Evolutionary conservation across 441 rosid genomes (phyloP).

Genomic region (Pelargonium citronellum): DNA sequence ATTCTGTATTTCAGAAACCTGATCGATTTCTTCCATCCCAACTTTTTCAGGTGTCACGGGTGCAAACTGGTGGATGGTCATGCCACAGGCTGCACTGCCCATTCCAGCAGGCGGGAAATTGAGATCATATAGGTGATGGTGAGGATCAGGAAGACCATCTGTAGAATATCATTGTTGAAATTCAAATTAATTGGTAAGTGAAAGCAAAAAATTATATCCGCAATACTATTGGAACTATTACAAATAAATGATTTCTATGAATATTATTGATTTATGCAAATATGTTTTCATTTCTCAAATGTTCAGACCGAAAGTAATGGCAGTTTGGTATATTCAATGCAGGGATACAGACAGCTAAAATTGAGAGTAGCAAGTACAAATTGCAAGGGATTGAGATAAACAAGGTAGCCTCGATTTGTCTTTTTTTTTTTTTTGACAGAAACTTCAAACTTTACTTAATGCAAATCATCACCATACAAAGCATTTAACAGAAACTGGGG

Average conservation of each 20-base stretch:
- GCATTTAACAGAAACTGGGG: no score
- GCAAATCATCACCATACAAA: no score
- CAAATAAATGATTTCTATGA: not conserved
- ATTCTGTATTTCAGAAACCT: conserved; percentile 22
- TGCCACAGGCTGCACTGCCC: conserved; percentile 24
- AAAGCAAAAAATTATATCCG: conserved; percentile 6
- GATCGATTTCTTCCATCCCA: conserved; percentile 19
- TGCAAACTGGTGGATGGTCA: conserved; percentile 27
- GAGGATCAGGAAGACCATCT: conserved; percentile 28
- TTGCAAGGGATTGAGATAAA: not conserved
- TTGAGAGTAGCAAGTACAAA: not conserved
- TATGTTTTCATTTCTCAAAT: not conserved
- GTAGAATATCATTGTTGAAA: conserved; percentile 16
- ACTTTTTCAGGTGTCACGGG: conserved; percentile 54
- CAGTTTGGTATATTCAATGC: not conserved
- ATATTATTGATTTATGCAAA: not conserved
- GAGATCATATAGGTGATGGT: conserved; percentile 27
- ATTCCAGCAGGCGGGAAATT: conserved; percentile 26
- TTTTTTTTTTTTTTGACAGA: no score
- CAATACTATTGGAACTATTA: conserved; percentile 16
- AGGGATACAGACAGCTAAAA: not conserved
- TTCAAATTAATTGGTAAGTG: conserved; percentile 18
- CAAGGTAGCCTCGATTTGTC: conserved; percentile 10
- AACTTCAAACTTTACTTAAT: no score
- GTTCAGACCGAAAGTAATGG: not conserved